Evolutionary conservation across 1,284 basidiomycete genomes (phyloP).

Genomic region (Trichosporon sp.): DNA sequence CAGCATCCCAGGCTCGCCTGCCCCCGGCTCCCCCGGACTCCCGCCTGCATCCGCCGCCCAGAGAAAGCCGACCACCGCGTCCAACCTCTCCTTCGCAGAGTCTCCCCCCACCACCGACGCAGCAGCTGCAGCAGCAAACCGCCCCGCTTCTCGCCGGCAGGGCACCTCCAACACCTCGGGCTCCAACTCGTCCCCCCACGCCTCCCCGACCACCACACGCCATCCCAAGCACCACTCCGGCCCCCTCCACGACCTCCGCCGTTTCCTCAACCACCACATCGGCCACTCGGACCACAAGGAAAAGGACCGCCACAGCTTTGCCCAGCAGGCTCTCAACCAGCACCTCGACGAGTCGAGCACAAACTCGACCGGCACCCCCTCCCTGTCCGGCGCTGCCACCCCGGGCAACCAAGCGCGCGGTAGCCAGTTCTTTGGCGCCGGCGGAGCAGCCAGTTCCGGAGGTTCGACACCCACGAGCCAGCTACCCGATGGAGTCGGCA

Average conservation of each 20-base stretch:
- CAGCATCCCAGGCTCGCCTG: background rate
- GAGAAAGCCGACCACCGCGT: background rate
- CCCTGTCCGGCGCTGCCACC: slow-evolving; percentile 37
- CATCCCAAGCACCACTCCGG: slow-evolving; percentile 52
- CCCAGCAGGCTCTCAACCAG: background rate
- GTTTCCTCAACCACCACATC: slow-evolving; percentile 85
- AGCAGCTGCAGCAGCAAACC: background rate
- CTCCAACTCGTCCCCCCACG: slow-evolving; percentile 37
- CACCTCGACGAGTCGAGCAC: slow-evolving; percentile 12
- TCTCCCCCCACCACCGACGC: background rate
- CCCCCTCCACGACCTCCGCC: slow-evolving; percentile 81
- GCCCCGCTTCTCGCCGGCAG: slow-evolving; percentile 7
- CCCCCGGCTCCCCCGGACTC: background rate
- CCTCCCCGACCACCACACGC: slow-evolving; percentile 46
- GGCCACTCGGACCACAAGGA: slow-evolving; percentile 42
- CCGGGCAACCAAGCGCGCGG: slow-evolving; percentile 44
- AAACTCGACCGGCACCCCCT: slow-evolving; percentile 13
- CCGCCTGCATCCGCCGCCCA: background rate
- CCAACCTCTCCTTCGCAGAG: background rate
- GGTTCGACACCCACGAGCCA: slow-evolving; percentile 14
- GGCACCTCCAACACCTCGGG: slow-evolving; percentile 24
- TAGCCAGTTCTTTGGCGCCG: slow-evolving; percentile 29
- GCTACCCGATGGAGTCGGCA: slow-evolving; percentile 11
- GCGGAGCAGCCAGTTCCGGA: slow-evolving; percentile 16
- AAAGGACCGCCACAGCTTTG: background rate